A percentile compares a stretch with the other conserved stretches of the same genome.
Evolutionary conservation across 2,329 filamentous ascomycete genomes (phyloP).

Genomic region (Elsinoe fawcettii): DNA sequence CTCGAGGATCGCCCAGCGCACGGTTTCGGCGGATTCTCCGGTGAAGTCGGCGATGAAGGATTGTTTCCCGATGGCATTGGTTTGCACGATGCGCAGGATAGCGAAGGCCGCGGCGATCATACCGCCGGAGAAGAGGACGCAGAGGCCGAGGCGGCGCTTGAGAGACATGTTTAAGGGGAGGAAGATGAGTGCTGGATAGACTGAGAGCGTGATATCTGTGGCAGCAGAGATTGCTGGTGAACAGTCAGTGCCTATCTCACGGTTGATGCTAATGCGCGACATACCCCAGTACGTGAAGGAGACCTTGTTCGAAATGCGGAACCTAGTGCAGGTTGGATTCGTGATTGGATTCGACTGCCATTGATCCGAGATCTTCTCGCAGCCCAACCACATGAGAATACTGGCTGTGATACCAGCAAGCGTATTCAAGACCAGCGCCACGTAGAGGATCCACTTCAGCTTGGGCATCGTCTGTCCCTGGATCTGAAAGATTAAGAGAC

Average conservation of each 20-base stretch:
- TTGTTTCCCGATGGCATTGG: neutral
- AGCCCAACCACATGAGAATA: slow-evolving; percentile 7
- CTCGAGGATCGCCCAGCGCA: slow-evolving; percentile 2
- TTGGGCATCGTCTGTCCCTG: neutral
- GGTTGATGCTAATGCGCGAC: neutral
- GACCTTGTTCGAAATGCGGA: neutral
- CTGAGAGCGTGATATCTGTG: neutral
- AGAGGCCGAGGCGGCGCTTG: neutral
- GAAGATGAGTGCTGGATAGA: slow-evolving; percentile 4
- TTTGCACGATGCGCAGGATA: neutral
- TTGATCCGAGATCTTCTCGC: neutral
- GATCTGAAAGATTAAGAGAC: neutral
- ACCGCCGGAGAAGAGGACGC: slow-evolving; percentile 1
- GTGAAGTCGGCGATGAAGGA: slow-evolving; percentile 7
- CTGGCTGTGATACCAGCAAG: neutral
- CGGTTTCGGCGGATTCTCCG: neutral
- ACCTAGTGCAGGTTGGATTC: neutral
- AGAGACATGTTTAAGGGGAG: slow-evolving; percentile 7
- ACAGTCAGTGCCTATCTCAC: neutral
- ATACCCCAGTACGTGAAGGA: slow-evolving; percentile 3
- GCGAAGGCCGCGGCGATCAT: neutral
- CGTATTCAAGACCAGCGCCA: neutral
- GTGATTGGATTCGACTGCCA: neutral
- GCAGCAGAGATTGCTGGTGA: neutral
- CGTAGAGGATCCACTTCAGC: slow-evolving; percentile 3